Conservation (phyloP, 345 rosid genomes). For the Pistacia integerrima region DNA sequence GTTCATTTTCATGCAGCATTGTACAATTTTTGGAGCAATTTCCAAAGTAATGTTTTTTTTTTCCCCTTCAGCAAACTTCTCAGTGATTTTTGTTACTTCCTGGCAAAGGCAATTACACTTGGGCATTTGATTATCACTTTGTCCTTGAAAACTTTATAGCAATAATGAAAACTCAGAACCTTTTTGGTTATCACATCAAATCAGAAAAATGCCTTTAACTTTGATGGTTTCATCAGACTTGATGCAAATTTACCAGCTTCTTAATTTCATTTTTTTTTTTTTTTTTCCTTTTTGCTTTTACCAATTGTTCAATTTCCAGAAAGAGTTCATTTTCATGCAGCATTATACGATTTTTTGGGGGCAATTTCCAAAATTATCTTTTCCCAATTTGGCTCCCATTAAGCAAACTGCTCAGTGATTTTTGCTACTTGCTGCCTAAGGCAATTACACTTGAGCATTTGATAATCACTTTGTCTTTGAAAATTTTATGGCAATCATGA, state of each 20-base stretch:
- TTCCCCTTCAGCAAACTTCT: too few relatives aligned
- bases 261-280: neutral
- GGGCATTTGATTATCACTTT: neutral
- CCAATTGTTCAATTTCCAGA: neutral
- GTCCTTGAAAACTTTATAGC: neutral
- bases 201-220: too few relatives aligned
- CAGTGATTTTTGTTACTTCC: neutral
- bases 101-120: neutral
- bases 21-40: neutral
- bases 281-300: neutral
- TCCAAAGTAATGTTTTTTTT: too few relatives aligned
- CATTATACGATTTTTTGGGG: neutral
- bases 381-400: too few relatives aligned
- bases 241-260: neutral
- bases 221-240: too few relatives aligned
- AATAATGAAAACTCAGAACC: too few relatives aligned
- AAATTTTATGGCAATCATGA: neutral
- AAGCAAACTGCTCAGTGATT: neutral
- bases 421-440: neutral
- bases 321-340: slow-evolving; percentile 1
- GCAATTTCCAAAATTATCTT: too few relatives aligned
- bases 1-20: slow-evolving; percentile 5
- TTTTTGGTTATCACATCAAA: too few relatives aligned
- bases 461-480: neutral
- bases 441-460: neutral